Percentiles rank a stretch among this genome's conserved stretches.
phyloP scores from a whole-genome alignment of 257 asterid genomes.

The Thymus quinquecostatus region DNA sequence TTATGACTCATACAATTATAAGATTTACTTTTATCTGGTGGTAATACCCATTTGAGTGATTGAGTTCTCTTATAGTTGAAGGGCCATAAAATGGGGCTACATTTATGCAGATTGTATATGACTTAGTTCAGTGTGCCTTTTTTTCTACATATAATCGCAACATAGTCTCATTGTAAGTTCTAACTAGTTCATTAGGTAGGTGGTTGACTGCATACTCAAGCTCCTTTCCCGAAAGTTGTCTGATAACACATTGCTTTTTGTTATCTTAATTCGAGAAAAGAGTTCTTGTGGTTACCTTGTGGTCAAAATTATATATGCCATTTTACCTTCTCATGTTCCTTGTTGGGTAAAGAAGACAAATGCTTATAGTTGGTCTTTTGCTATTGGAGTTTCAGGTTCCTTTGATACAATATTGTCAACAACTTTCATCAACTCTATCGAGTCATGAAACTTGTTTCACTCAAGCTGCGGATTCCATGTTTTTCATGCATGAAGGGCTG shows the following conservation, averaged over 20 bases:
- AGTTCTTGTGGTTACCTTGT: slow-evolving; percentile 6
- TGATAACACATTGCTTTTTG: slow-evolving; percentile 2
- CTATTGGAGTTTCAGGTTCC: slow-evolving; percentile 78
- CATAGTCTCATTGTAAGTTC: not conserved
- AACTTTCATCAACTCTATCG: slow-evolving; percentile 84
- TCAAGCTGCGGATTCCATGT: slow-evolving; percentile 98
- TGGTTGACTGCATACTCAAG: slow-evolving; percentile 16
- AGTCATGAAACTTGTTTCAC: slow-evolving; percentile 96
- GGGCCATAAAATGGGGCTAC: not conserved
- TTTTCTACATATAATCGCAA: slow-evolving; percentile 2
- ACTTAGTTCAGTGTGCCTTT: not conserved
- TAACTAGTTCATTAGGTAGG: slow-evolving; percentile 7
- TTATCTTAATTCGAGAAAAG: not conserved
- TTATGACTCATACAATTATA: not conserved
- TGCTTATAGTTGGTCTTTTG: slow-evolving; percentile 21
- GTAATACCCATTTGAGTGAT: not conserved
- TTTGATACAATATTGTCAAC: slow-evolving; percentile 86
- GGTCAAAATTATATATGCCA: slow-evolving; percentile 5
- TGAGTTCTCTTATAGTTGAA: too few relatives aligned
- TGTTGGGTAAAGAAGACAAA: slow-evolving; percentile 21
- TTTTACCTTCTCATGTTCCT: slow-evolving; percentile 14
- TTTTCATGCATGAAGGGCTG: slow-evolving; percentile 97
- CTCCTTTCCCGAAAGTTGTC: not conserved
- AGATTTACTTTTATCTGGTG: not conserved
- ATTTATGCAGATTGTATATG: not conserved